Conservation (phyloP, 345 rosid species). For the Diplotaxis tenuifolia region DNA sequence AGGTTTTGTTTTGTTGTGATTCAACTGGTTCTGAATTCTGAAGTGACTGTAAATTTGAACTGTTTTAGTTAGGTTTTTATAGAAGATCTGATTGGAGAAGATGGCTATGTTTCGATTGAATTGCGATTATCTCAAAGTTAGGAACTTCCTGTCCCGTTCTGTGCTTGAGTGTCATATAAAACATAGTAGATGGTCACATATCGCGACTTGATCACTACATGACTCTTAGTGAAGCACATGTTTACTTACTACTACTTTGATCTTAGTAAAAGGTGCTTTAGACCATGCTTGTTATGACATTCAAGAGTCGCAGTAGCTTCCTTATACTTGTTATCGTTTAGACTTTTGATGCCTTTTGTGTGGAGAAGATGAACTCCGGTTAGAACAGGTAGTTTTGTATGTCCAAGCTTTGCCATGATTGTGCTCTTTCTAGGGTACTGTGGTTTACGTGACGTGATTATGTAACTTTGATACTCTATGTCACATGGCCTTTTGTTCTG, state of each 20-base stretch:
- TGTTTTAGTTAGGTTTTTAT: not conserved
- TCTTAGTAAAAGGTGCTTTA: not conserved
- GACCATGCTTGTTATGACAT: not conserved
- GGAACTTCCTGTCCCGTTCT: not conserved
- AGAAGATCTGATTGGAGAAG: not conserved
- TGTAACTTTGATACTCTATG: not conserved
- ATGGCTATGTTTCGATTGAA: not conserved
- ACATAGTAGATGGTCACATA: not conserved
- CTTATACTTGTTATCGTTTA: not conserved
- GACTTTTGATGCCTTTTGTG: not conserved
- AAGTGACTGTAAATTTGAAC: not conserved
- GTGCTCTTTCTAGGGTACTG: not conserved
- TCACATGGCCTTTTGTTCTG: not conserved
- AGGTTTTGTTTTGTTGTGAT: slow-evolving; percentile 2
- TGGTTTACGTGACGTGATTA: not conserved
- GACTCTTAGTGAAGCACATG: not conserved
- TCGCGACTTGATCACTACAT: not conserved
- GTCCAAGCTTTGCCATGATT: not conserved
- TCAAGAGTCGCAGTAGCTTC: not conserved
- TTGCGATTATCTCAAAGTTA: not conserved
- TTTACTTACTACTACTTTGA: not conserved
- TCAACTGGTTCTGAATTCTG: slow-evolving; percentile 1
- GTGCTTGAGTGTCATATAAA: not conserved
- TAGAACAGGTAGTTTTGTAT: not conserved
- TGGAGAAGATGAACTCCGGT: not conserved